Evolutionary conservation across 352 stramenopile species (phyloP).

Genomic region (Blastocystis sp.): DNA sequence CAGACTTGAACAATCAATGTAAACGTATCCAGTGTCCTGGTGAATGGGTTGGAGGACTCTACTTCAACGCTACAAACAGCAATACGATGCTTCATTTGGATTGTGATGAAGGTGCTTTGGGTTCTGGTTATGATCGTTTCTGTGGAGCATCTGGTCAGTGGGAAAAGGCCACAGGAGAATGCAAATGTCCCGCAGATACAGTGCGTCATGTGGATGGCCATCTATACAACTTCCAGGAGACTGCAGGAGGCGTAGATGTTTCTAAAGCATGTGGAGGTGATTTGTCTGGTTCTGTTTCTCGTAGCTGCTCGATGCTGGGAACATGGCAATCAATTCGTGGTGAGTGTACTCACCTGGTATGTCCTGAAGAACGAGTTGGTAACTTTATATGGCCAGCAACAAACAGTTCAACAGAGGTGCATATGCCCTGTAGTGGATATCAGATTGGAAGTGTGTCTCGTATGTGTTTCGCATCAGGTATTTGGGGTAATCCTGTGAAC

Average conservation of each 20-base stretch:
- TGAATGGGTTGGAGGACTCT: neutral
- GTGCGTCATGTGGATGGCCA: constrained; percentile 12
- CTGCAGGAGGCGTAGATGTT: neutral
- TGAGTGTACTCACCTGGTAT: constrained; percentile 10
- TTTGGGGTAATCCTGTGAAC: constrained; percentile 7
- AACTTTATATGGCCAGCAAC: constrained; percentile 25
- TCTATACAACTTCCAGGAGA: constrained; percentile 7
- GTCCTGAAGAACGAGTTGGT: constrained; percentile 1
- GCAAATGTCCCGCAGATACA: neutral
- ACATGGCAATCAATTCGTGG: neutral
- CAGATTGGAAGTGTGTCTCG: constrained; percentile 22
- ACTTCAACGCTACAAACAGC: neutral
- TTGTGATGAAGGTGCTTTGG: neutral
- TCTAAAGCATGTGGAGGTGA: neutral
- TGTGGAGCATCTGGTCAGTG: constrained; percentile 10
- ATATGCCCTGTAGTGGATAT: constrained; percentile 25
- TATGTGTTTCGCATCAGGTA: neutral
- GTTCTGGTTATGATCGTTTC: constrained; percentile 30
- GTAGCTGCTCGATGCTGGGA: neutral
- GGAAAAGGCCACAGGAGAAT: neutral
- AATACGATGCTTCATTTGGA: neutral
- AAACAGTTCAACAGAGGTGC: neutral
- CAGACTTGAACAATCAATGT: constrained; percentile 30
- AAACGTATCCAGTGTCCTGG: neutral
- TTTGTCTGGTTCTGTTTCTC: constrained; percentile 19